Percentiles rank a stretch among this genome's conserved stretches.
phyloP scores from a whole-genome alignment of 495 filamentous ascomycete species.

The Corynascus novoguineensis region DNA sequence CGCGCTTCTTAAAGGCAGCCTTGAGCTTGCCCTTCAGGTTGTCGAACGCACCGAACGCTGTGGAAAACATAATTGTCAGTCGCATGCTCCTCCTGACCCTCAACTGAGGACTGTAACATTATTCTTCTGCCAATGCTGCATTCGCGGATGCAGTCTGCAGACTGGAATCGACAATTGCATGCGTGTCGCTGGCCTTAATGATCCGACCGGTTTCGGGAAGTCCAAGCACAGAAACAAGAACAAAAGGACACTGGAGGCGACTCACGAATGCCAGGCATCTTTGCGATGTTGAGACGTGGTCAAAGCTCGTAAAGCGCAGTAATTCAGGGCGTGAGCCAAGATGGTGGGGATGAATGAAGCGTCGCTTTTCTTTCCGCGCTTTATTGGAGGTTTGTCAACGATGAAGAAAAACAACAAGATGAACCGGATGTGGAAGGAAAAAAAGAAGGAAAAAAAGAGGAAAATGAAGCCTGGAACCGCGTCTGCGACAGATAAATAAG shows the following conservation, averaged over 20 bases:
- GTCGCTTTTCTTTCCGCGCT: neutral
- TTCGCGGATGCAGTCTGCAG: too few species aligned
- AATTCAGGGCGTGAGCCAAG: neutral
- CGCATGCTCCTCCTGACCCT: too few species aligned
- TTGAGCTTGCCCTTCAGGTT: slow-evolving; percentile 35
- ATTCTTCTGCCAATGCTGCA: neutral
- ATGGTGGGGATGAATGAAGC: neutral
- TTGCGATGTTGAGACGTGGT: slow-evolving; percentile 16
- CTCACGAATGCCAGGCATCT: slow-evolving; percentile 32
- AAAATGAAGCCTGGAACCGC: slow-evolving; percentile 8
- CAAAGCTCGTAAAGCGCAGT: slow-evolving; percentile 1
- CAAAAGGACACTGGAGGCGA: neutral
- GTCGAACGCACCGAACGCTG: slow-evolving; percentile 29
- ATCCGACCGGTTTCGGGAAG: neutral
- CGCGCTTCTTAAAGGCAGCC: slow-evolving; percentile 32
- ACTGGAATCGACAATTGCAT: too few species aligned
- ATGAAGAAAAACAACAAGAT: neutral
- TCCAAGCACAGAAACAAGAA: neutral
- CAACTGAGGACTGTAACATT: too few species aligned
- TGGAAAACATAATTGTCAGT: neutral
- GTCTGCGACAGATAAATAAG: slow-evolving; percentile 8
- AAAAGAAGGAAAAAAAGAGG: neutral
- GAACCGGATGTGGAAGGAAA: neutral
- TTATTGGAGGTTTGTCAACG: neutral
- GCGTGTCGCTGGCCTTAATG: neutral